Conservation (phyloP, 2,329 filamentous ascomycete genomes). For the Ceratocystis smalleyi region DNA sequence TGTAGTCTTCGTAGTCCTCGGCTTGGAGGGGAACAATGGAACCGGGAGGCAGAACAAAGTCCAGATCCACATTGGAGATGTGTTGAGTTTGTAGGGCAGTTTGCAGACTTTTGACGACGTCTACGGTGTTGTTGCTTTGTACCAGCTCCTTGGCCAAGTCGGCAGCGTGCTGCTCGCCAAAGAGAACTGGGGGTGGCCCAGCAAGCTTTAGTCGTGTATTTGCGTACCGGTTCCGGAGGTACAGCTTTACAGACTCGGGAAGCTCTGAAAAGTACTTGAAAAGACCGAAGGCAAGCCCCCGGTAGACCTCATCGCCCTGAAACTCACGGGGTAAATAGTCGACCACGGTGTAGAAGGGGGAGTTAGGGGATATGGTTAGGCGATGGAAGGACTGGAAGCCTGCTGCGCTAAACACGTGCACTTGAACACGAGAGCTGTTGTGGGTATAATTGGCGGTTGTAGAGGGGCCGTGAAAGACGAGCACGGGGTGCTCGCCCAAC, state of each 20-base stretch:
- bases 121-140: conserved; percentile 58
- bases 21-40: conserved; percentile 51
- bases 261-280: conserved; percentile 91
- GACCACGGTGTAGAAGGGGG: conserved; percentile 79
- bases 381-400: conserved; percentile 82
- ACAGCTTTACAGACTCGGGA: conserved; percentile 56
- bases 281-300: conserved; percentile 79
- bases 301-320: conserved; percentile 86
- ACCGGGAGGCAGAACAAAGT: conserved; percentile 68
- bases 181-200: conserved; percentile 52
- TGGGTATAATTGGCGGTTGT: conserved; percentile 74
- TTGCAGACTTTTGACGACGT: conserved; percentile 58
- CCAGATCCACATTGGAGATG: conserved; percentile 71
- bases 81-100: conserved; percentile 67
- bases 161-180: conserved; percentile 83
- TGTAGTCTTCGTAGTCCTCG: conserved; percentile 43
- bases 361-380: conserved; percentile 84
- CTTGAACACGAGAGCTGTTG: conserved; percentile 85
- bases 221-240: conserved; percentile 46
- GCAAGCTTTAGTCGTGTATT: conserved; percentile 39
- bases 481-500: conserved; percentile 62
- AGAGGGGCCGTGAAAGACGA: conserved; percentile 85
- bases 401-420: conserved; percentile 79
- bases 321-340: conserved; percentile 80
- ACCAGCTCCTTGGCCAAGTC: conserved; percentile 76